Conservation (phyloP, 73 alveolate species). For the Stentor coeruleus region DNA sequence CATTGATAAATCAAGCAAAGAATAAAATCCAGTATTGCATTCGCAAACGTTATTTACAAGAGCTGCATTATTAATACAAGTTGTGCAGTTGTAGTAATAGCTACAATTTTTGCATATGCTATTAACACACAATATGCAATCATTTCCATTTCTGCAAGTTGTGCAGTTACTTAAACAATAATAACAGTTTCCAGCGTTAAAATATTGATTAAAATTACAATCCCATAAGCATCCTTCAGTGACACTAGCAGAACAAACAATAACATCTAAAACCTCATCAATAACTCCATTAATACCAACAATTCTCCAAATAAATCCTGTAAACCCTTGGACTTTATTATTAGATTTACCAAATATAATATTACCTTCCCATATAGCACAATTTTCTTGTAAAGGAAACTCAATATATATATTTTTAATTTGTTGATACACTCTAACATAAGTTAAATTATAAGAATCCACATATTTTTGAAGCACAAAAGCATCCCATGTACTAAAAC, state of each 20-base stretch:
- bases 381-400: not conserved
- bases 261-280: not conserved
- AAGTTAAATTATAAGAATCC: too few relatives aligned
- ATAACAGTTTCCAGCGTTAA: not conserved
- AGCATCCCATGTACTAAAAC: too few relatives aligned
- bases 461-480: too few relatives aligned
- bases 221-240: not conserved
- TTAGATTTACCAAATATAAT: not conserved
- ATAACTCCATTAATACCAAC: not conserved
- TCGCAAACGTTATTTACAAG: not conserved
- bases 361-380: not conserved
- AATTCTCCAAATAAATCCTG: not conserved
- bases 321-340: not conserved
- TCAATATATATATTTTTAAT: not conserved
- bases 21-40: not conserved
- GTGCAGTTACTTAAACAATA: not conserved
- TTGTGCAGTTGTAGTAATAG: not conserved
- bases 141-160: not conserved
- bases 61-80: not conserved
- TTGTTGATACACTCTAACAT: too few relatives aligned
- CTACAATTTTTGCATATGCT: not conserved
- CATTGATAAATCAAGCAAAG: not conserved
- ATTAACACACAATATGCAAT: not conserved
- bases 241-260: not conserved
- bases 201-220: too few relatives aligned